Evolutionary conservation across 345 rosid species (phyloP), one percentile per base, ranked within the genome.

Genomic region (Ceriops zippeliana): DNA sequence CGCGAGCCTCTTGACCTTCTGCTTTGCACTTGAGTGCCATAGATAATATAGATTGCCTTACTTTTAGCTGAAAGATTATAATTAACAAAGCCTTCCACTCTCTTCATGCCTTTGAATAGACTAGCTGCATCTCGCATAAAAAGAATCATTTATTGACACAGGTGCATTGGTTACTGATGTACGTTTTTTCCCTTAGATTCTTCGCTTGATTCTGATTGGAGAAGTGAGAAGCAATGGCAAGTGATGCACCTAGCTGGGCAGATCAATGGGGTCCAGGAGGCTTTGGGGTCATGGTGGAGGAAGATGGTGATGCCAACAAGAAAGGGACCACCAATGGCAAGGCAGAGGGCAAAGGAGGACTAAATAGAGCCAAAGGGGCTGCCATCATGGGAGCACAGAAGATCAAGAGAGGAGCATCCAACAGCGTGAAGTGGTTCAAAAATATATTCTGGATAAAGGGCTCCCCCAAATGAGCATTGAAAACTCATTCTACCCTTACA

Each of bases 181-280:
- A 6, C 56, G 26, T 11, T 34, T 24, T 35, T 59, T 22, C 10
- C 31, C 63, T 62, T 37, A 27, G 20, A 62, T 62, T 35, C 38
- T 51, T 31, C 72, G 47, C 31, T 51, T 30, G 7, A 37, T 35
- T 10, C 38, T 30, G 7, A 37, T 27, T 6, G 24, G 57, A 38
- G 59, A 52, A 64, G 5, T 52, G 58, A 51, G 67, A 37, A 51
- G 15, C 26, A 54, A 88, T 91, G 98, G 90, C 82, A 13, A 83
- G 83, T 62, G 96, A 86, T 52, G 91, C 92, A 53, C 91, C 90
- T 2, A 91, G 93, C 83, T 93, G 93, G 97, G 96, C 96, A 11
- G 97, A 89, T 78, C 96, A 95, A 70, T 88, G 96, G 97, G 99
- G 97, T 6, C 84, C 84, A 6, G 97, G 97, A 62, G 97, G 97